Evolutionary conservation across 306 rosid genomes (phyloP), one percentile per base, ranked within the genome.

Genomic region (Sicyos baderoa): DNA sequence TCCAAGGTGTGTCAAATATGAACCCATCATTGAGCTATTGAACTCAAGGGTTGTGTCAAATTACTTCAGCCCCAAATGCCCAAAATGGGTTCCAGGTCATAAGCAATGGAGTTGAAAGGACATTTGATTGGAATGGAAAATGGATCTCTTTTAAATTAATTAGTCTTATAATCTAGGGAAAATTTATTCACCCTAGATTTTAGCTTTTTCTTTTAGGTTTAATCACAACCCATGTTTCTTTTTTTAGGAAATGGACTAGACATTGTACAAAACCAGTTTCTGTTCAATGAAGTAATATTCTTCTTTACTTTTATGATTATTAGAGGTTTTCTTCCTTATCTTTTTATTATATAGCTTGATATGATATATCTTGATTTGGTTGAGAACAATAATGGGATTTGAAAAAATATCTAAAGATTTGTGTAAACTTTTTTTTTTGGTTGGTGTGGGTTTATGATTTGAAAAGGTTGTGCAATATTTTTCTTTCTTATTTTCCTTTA

Each of bases 1-100:
- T 1, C 96, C 98, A 7, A 86, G 96, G 73, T 92, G 98, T 62
- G 98, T 92, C 9, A 92, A 93, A 35, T 83, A 74, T 81, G 89
- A 78, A 27, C 98, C 97, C 73, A 75, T 93, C 54, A 78, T 93
- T 68, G 88, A 86, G 73, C 84, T 93, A 44, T 66, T 93, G 86
- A 85, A 86, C 77, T 81, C 91, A 0, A 87, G 86, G 86, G 93
- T 78, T n/a, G 75, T 76, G 9, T 70, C 84, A 11, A 76, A 15
- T 21, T 89, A 84, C 74, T 86, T 84, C 12, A 93, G 96, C 68
- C 91, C 95, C 4, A 89, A 89, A 61, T 87, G 88, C 79, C 98
- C 98, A 3, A 88, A 82, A 68, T 93, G 97, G 98, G 80, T 79
- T 66, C 88, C 98, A 0, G 93, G 95, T 15, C 89, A 87, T 68